Conservation (phyloP, 441 rosid genomes). For the Erodium trifolium region DNA sequence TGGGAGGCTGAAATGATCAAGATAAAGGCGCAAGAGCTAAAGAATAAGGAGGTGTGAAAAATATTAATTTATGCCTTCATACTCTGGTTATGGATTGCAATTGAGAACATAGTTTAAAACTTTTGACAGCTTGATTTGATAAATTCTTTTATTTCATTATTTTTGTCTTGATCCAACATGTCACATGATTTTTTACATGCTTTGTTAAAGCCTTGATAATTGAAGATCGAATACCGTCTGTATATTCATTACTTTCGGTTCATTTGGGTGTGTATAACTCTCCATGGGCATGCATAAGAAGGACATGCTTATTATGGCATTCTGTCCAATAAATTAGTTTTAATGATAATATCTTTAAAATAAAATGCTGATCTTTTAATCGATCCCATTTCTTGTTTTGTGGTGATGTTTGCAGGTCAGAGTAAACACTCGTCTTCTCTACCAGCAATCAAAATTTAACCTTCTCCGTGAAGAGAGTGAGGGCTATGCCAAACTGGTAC, state of each 20-base stretch:
- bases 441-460: conserved; percentile 98
- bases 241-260: not conserved
- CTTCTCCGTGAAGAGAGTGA: conserved; percentile 99
- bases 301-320: conserved; percentile 1
- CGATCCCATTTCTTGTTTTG: conserved; percentile 11
- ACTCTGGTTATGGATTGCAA: not conserved
- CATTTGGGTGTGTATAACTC: not conserved
- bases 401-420: conserved; percentile 67
- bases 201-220: not conserved
- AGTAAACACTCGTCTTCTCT: conserved; percentile 95
- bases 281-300: not conserved
- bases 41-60: conserved; percentile 88
- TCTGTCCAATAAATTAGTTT: not conserved
- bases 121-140: not conserved
- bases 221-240: not conserved
- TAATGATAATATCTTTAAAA: conserved; percentile 2
- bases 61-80: conserved; percentile 14
- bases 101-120: not conserved
- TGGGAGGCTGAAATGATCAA: conserved; percentile 99
- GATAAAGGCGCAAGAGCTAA: conserved; percentile 96
- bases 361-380: not conserved
- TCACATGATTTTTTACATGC: not conserved
- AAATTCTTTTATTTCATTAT: not conserved
- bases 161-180: not conserved
- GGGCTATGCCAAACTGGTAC: conserved; percentile 99